Evolutionary conservation across 768 basidiomycete species (phyloP).

Genomic region (Megacollybia marginata): DNA sequence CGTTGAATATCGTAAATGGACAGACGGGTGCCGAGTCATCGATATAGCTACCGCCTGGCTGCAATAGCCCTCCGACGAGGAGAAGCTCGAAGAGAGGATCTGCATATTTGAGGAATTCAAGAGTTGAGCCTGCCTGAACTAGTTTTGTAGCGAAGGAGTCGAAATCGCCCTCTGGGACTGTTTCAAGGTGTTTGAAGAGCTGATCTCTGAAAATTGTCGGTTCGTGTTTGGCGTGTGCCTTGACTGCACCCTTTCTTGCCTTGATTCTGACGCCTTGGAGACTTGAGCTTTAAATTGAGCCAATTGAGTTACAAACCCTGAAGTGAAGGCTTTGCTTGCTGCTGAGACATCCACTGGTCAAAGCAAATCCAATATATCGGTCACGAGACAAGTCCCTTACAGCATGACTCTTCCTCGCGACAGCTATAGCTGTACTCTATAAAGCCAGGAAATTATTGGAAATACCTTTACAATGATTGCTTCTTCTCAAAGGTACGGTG

Average conservation of each 20-base stretch:
- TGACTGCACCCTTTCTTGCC: constrained; percentile 88
- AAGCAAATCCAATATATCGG: background rate
- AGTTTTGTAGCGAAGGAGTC: constrained; percentile 79
- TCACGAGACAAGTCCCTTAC: no score
- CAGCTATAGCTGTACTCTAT: no score
- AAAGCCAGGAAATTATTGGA: no score
- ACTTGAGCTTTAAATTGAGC: no score
- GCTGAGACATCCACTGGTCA: constrained; percentile 87
- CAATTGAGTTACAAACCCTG: constrained; percentile 1
- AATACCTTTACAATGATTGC: no score
- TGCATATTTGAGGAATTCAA: constrained; percentile 97
- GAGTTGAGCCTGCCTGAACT: constrained; percentile 83
- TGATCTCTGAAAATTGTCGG: constrained; percentile 91
- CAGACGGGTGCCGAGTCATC: constrained; percentile 81
- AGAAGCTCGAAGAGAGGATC: constrained; percentile 94
- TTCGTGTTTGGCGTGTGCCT: constrained; percentile 92
- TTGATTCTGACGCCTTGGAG: constrained; percentile 83
- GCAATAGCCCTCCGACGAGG: constrained; percentile 91
- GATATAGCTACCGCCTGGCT: constrained; percentile 89
- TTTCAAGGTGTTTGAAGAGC: constrained; percentile 85
- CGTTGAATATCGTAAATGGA: constrained; percentile 84
- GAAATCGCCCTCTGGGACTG: constrained; percentile 72
- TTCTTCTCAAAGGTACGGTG: no score
- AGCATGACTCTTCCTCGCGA: no score
- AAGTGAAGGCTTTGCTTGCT: constrained; percentile 83